Percentiles rank a stretch among this genome's conserved stretches.
Conservation (phyloP, 1,139 yeast genomes). For the Saccharomyces hybrid region DNA sequence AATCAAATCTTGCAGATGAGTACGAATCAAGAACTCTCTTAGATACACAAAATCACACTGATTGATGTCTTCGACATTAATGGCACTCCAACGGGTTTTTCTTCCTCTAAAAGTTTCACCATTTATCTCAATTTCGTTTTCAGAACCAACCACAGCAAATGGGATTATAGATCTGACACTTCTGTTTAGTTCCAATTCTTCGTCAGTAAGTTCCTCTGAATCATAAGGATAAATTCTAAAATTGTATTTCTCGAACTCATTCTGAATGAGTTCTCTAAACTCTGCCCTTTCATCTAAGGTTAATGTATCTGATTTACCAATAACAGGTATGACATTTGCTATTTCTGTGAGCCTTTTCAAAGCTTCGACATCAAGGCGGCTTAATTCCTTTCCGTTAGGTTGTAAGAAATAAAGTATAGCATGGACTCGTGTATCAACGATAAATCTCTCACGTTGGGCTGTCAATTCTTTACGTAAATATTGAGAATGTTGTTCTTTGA, state of each 20-base stretch:
- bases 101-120: constrained; percentile 86
- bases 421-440: constrained; percentile 90
- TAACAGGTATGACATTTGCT: constrained; percentile 90
- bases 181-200: constrained; percentile 69
- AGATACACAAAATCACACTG: constrained; percentile 94
- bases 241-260: constrained; percentile 66
- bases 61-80: constrained; percentile 83
- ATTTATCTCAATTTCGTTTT: constrained; percentile 59
- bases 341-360: constrained; percentile 81
- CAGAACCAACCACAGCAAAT: constrained; percentile 94
- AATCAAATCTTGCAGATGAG: constrained; percentile 91
- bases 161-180: constrained; percentile 80
- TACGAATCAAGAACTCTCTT: constrained; percentile 88
- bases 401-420: constrained; percentile 86
- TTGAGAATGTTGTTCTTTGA: constrained; percentile 92
- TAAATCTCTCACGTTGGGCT: constrained; percentile 82
- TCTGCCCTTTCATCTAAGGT: constrained; percentile 77
- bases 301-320: constrained; percentile 86
- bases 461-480: constrained; percentile 92
- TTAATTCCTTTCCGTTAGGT: constrained; percentile 78
- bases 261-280: constrained; percentile 69
- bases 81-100: constrained; percentile 87
- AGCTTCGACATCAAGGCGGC: constrained; percentile 74
- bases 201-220: constrained; percentile 63
- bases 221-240: constrained; percentile 86